Base-by-base conservation (phyloP, 805 yeast species). In the Schwanniomyces pseudopolymorphus region DNA sequence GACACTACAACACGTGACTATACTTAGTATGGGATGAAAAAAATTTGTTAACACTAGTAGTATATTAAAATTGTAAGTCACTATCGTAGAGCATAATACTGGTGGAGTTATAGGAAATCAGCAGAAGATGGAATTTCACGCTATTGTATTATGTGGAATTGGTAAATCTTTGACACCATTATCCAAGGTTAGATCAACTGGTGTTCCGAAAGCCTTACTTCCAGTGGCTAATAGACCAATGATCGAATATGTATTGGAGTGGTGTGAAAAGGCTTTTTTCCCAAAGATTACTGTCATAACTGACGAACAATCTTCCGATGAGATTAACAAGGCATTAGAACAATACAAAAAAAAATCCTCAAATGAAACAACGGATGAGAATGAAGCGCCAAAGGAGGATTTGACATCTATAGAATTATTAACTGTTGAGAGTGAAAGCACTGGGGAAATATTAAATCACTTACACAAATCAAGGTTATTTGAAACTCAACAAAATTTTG, bases 161-260 rank as follows among this genome's bases (percentile, higher is more conserved):
- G 98, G 98, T 11, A 72, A 73, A 16, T 75, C 77, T 40, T 72
- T 94, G 54, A 63, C 80, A 13, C 98, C 98, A 0, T 80, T 92
- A 51, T 78, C 91, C 0, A 70, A 77, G 22, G 75, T 73, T 31
- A 71, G 84, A 42, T 77, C 80, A 13, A 73, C 85, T 2, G 91
- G 94, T 14, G 62, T 78, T 5, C 80, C 95, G 7, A 94, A 94
- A 69, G 95, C 97, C 0, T 70, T 91, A 41, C 67, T 95, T 38
- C 98, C 98, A 2, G 75, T 94, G 28, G 98, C 94, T 6, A 91
- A 91, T 63, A 79, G 79, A 58, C 96, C 97, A 11, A 84, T 94
- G 89, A 71, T 94, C 37, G 85, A 84, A 57, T 87, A 89, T 60
- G 95, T 87, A 2, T 73, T 94, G 28, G 91, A 87, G 55, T 94